phyloP scores from a whole-genome alignment of 108 stramenopile genomes.

The Conticribra guillardii region DNA sequence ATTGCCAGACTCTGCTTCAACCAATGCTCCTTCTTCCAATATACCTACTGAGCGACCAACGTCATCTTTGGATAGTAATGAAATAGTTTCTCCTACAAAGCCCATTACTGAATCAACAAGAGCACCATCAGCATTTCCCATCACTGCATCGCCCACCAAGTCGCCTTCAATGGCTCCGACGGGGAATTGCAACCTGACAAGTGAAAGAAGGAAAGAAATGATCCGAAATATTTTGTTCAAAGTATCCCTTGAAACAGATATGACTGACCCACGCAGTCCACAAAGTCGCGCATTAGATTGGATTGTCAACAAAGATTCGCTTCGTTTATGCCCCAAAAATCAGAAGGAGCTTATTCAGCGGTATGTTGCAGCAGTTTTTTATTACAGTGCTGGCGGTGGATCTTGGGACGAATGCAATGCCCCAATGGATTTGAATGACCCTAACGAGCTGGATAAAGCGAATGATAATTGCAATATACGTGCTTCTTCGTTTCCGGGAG shows the following conservation, averaged over 20 bases:
- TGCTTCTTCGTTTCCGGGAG: constrained; percentile 7
- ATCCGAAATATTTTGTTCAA: constrained; percentile 40
- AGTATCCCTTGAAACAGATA: constrained; percentile 31
- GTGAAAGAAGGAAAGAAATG: constrained; percentile 23
- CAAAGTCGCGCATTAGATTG: constrained; percentile 55
- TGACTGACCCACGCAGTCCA: constrained; percentile 44
- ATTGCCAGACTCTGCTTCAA: no score
- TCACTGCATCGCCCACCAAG: no score
- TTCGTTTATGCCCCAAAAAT: constrained; percentile 57
- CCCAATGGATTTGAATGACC: constrained; percentile 38
- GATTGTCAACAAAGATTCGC: constrained; percentile 55
- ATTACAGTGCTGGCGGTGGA: constrained; percentile 14
- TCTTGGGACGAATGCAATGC: constrained; percentile 62
- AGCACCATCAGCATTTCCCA: neutral
- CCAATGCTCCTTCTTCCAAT: neutral
- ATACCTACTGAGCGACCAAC: neutral
- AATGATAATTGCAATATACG: constrained; percentile 50
- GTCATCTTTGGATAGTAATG: neutral
- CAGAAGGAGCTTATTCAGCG: constrained; percentile 49
- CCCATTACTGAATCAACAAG: neutral
- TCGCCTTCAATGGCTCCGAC: constrained; percentile 7
- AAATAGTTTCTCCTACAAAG: no score
- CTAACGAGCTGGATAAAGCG: constrained; percentile 42
- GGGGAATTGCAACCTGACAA: constrained; percentile 42
- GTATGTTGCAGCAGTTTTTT: constrained; percentile 60